These are phyloP conservation scores for Paulownia fortunei DNA, from an alignment of 257 asterid species.

Conservation along the genomic window DNA sequence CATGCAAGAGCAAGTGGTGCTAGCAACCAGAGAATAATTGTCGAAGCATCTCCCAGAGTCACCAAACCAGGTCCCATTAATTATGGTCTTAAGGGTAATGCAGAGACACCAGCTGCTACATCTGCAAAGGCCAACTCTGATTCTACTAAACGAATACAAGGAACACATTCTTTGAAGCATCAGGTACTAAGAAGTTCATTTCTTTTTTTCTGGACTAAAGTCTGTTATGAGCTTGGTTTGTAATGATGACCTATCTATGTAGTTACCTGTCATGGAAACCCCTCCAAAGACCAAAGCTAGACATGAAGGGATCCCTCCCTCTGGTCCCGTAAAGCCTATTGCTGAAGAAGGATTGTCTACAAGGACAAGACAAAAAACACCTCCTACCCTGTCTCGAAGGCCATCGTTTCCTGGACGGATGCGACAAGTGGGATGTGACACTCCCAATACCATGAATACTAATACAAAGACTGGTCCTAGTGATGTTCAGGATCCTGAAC, in stretches of 20 bases:
- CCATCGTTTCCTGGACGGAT: constrained; percentile 62
- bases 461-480: constrained; percentile 34
- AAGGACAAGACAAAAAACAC: constrained; percentile 64
- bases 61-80: constrained; percentile 44
- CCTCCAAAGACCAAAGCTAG: constrained; percentile 73
- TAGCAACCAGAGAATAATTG: constrained; percentile 45
- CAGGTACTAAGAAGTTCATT: constrained; percentile 53
- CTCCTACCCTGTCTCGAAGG: constrained; percentile 57
- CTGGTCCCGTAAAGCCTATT: constrained; percentile 51
- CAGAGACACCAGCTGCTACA: constrained; percentile 51
- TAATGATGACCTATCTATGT: constrained; percentile 37
- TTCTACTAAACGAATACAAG: constrained; percentile 51
- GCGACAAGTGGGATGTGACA: constrained; percentile 50
- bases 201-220: not conserved
- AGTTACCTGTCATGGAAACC: constrained; percentile 67
- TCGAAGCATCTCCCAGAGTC: constrained; percentile 68
- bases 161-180: constrained; percentile 66
- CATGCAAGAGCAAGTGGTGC: constrained; percentile 46
- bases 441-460: constrained; percentile 41
- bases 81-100: constrained; percentile 47
- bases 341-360: constrained; percentile 59
- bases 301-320: constrained; percentile 64
- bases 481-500: constrained; percentile 50
- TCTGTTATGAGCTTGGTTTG: not conserved
- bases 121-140: constrained; percentile 51